Conservation (phyloP, 768 basidiomycete species). For the Saitozyma sp. region DNA sequence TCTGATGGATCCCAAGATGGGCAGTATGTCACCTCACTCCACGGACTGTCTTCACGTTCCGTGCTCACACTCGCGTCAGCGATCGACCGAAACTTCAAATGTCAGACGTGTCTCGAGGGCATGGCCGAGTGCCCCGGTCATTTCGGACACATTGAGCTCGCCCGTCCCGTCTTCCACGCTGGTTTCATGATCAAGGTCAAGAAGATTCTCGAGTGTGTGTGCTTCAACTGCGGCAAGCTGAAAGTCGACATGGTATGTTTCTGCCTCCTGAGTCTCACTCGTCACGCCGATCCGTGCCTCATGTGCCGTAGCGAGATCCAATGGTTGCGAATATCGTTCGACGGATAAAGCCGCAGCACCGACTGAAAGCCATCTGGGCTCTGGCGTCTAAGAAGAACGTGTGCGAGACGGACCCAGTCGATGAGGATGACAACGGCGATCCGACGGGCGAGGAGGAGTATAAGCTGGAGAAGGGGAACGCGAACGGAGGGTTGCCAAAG, state of each 20-base stretch:
- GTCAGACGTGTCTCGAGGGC: slow-evolving; percentile 99
- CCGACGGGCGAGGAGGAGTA: slow-evolving; percentile 45
- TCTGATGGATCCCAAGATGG: slow-evolving; percentile 96
- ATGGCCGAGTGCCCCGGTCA: slow-evolving; percentile 99
- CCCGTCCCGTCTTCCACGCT: slow-evolving; percentile 90
- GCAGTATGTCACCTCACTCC: slow-evolving; percentile 56
- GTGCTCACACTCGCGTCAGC: slow-evolving; percentile 18
- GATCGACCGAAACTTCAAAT: slow-evolving; percentile 67
- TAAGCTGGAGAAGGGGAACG: slow-evolving; percentile 59
- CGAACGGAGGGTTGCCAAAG: not conserved
- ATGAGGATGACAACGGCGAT: slow-evolving; percentile 68
- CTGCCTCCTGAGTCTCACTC: slow-evolving; percentile 15
- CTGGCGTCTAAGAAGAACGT: slow-evolving; percentile 61
- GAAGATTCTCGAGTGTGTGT: slow-evolving; percentile 98
- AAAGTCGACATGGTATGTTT: slow-evolving; percentile 96
- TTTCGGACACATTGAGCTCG: slow-evolving; percentile 97
- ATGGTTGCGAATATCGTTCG: slow-evolving; percentile 34
- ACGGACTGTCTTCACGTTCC: not conserved
- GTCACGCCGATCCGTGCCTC: not conserved
- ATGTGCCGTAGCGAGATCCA: slow-evolving; percentile 39
- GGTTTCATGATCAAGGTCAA: slow-evolving; percentile 99
- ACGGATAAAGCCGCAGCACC: slow-evolving; percentile 50
- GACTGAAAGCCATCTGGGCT: slow-evolving; percentile 51
- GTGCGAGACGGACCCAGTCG: slow-evolving; percentile 85
- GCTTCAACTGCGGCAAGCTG: slow-evolving; percentile 96